These are phyloP conservation scores for Musa balbisiana DNA, from an alignment of 202 grass and related monocot genomes.

Conservation along the genomic window DNA sequence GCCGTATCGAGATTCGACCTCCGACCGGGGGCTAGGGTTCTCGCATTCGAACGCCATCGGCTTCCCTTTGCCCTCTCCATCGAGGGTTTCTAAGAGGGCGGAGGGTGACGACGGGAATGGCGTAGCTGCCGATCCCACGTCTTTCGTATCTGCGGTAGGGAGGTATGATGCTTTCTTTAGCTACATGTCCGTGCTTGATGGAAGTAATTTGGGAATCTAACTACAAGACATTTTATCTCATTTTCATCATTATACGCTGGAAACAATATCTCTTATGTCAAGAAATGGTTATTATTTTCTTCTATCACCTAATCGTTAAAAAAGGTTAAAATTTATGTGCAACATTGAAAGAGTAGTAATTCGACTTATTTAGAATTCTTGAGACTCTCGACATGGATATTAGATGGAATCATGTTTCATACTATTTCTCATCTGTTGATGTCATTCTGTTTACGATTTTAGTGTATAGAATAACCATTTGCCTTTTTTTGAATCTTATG, in stretches of 20 bases:
- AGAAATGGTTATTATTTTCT: not conserved
- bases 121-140: not conserved
- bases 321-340: not conserved
- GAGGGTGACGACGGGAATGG: conserved; percentile 4
- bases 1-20: not conserved
- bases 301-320: not conserved
- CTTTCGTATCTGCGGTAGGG: not conserved
- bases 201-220: not conserved
- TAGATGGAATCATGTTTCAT: not conserved
- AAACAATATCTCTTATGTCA: not conserved
- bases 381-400: not conserved
- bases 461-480: too few relatives aligned
- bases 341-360: not conserved
- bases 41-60: not conserved
- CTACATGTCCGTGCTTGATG: not conserved
- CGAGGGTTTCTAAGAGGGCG: not conserved
- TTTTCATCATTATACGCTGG: not conserved
- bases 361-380: too few relatives aligned
- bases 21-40: conserved; percentile 7
- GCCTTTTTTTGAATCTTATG: too few relatives aligned
- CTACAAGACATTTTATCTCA: not conserved
- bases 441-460: not conserved
- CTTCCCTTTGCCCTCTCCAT: conserved; percentile 20
- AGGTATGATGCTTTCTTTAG: not conserved
- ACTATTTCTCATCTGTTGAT: not conserved